Conservation (phyloP, 2,329 filamentous ascomycete genomes). For the Fusarium tjaetaba region DNA sequence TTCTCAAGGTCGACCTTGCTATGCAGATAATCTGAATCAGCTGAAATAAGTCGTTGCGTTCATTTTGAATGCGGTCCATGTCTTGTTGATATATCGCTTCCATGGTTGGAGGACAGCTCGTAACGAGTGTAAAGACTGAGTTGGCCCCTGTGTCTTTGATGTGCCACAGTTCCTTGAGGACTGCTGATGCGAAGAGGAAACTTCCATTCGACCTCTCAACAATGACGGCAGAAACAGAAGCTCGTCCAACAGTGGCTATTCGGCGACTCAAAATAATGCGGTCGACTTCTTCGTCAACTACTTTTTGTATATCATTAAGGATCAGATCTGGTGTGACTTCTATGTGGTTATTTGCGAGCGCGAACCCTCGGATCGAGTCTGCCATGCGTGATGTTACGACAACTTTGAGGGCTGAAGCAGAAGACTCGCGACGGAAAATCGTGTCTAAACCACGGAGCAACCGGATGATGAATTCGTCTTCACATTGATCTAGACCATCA, state of each 20-base stretch:
- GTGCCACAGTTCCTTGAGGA: conserved; percentile 34
- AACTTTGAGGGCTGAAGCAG: conserved; percentile 4
- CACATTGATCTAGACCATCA: conserved; percentile 34
- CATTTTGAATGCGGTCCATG: conserved; percentile 29
- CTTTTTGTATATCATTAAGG: conserved; percentile 26
- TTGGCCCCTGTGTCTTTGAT: conserved; percentile 37
- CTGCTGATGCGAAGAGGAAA: conserved; percentile 33
- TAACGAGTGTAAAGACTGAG: conserved; percentile 32
- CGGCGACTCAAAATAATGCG: conserved; percentile 31
- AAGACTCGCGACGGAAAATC: conserved; percentile 24
- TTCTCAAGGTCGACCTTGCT: conserved; percentile 8
- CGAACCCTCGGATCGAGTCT: conserved; percentile 32
- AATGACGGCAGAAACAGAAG: conserved; percentile 30
- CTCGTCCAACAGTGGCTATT: conserved; percentile 26
- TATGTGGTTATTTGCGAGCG: conserved; percentile 22
- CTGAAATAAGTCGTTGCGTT: conserved; percentile 29
- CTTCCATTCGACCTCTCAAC: conserved; percentile 36
- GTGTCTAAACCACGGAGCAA: conserved; percentile 25
- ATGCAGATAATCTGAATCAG: conserved; percentile 32
- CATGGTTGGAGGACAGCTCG: conserved; percentile 33
- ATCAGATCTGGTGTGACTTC: conserved; percentile 19
- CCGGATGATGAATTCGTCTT: conserved; percentile 18
- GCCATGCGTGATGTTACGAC: conserved; percentile 25
- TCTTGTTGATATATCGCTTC: conserved; percentile 38
- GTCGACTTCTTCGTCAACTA: conserved; percentile 34